Evolutionary conservation across 164 flowering plant species (phyloP).

Genomic region (Amborella trichopoda): DNA sequence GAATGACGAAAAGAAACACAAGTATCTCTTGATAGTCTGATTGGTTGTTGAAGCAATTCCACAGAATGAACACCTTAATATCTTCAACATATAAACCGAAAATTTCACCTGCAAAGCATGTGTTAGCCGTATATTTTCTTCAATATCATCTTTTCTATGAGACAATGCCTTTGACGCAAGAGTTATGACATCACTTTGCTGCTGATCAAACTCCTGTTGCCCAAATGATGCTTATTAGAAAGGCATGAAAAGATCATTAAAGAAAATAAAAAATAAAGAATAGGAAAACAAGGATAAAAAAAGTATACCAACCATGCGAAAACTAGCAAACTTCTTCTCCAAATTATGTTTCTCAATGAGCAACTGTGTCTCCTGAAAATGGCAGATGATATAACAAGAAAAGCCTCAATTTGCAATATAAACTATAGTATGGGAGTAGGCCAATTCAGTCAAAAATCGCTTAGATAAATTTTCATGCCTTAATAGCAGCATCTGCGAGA

Average conservation of each 20-base stretch:
- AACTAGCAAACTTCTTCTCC: conserved; percentile 66
- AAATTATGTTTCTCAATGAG: conserved; percentile 63
- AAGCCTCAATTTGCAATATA: no score
- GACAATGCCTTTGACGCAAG: conserved; percentile 58
- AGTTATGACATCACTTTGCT: conserved; percentile 53
- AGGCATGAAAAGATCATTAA: no score
- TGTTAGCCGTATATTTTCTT: conserved; percentile 56
- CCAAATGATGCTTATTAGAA: conserved; percentile 7
- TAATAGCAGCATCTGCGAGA: conserved; percentile 45
- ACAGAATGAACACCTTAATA: no score
- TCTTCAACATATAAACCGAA: no score
- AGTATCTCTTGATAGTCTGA: no score
- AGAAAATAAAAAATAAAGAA: no score
- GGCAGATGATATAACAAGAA: no score
- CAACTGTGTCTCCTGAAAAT: conserved; percentile 65
- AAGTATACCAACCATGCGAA: conserved; percentile 55
- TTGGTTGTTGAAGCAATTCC: no score
- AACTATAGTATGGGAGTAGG: no score
- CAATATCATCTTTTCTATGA: conserved; percentile 62
- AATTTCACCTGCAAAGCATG: conserved; percentile 76
- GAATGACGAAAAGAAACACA: no score
- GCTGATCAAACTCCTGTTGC: conserved; percentile 66
- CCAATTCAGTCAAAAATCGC: no score
- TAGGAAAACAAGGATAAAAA: no score
- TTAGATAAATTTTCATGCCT: conserved; percentile 38